phyloP scores from a whole-genome alignment of 2,329 filamentous ascomycete species.

The Ophiocordyceps camponoti-leonardi region DNA sequence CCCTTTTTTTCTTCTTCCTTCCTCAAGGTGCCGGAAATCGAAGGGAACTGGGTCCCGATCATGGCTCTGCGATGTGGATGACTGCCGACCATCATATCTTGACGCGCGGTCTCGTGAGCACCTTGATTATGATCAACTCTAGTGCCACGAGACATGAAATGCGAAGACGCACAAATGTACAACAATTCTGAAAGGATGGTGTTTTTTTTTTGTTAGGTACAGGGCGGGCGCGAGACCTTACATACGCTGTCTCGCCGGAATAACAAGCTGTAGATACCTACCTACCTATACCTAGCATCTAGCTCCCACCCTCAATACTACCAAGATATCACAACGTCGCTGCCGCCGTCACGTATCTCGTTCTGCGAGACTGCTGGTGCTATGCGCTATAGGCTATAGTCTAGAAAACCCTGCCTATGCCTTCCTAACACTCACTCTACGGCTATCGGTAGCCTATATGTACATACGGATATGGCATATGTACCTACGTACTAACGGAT shows the following conservation, averaged over 20 bases:
- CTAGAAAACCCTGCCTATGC: too few species aligned
- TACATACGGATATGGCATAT: too few species aligned
- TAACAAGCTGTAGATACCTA: not conserved
- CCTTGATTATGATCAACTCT: slow-evolving; percentile 7
- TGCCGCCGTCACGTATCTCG: too few species aligned
- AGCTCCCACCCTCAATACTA: too few species aligned
- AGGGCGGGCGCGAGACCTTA: not conserved
- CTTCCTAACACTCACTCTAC: too few species aligned
- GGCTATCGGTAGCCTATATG: too few species aligned
- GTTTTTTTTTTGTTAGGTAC: not conserved
- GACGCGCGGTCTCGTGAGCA: slow-evolving; percentile 7
- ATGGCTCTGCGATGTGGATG: slow-evolving; percentile 15
- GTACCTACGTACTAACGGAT: too few species aligned
- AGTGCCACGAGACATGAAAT: slow-evolving; percentile 10
- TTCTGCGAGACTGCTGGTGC: too few species aligned
- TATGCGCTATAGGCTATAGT: too few species aligned
- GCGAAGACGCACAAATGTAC: slow-evolving; percentile 11
- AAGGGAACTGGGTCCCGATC: slow-evolving; percentile 15
- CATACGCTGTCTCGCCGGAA: not conserved
- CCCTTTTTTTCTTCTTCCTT: not conserved
- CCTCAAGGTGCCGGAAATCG: slow-evolving; percentile 12
- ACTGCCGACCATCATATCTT: slow-evolving; percentile 7
- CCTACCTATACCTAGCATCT: too few species aligned
- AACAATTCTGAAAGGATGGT: not conserved
- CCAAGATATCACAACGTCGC: too few species aligned